phyloP scores from a whole-genome alignment of 148 eudicot species.

The Silene latifolia region DNA sequence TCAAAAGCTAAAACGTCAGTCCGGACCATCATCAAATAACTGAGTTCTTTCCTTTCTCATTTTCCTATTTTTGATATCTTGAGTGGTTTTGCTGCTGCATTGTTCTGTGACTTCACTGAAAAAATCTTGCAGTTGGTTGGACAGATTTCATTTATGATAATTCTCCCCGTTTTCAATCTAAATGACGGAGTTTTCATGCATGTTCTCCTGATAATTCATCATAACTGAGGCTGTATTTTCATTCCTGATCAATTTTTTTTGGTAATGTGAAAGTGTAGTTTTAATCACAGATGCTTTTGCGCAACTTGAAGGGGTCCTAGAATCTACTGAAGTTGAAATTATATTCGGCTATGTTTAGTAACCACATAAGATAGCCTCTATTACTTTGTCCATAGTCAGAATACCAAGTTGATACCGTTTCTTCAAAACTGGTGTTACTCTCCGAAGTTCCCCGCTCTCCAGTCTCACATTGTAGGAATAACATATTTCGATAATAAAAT shows the following conservation, averaged over 20 bases:
- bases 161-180: background rate
- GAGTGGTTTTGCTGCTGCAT: background rate
- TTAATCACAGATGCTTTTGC: conserved; percentile 1
- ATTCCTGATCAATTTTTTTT: background rate
- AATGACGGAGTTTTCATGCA: background rate
- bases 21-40: conserved; percentile 20
- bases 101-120: background rate
- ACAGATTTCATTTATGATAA: background rate
- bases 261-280: background rate
- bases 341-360: background rate
- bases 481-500: too few relatives aligned
- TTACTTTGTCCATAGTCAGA: background rate
- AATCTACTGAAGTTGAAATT: conserved; percentile 10
- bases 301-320: conserved; percentile 3
- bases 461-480: too few relatives aligned
- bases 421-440: too few relatives aligned
- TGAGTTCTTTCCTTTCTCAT: background rate
- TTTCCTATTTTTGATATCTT: background rate
- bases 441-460: too few relatives aligned
- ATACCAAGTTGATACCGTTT: conserved; percentile 9
- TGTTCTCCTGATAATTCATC: background rate
- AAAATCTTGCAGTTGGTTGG: background rate
- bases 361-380: background rate
- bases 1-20: conserved; percentile 21
- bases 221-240: background rate